Evolutionary conservation across 768 basidiomycete genomes (phyloP).

Genomic region (Leucosporidium creatinivorum): DNA sequence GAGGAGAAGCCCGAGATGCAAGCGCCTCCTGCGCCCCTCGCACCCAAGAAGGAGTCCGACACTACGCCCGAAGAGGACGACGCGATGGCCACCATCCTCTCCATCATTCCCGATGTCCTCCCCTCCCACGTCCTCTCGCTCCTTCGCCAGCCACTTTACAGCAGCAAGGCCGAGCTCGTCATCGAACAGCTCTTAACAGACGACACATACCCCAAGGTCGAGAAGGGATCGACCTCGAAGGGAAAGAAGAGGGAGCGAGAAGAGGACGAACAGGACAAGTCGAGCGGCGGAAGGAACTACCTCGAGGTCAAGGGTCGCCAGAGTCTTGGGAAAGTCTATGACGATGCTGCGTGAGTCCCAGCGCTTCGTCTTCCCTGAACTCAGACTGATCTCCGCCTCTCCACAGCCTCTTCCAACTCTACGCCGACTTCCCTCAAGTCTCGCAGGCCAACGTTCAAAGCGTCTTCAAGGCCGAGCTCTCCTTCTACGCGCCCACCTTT

Average conservation of each 20-base stretch:
- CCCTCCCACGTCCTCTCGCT: conserved; percentile 9
- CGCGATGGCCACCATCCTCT: neutral
- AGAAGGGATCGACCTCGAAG: neutral
- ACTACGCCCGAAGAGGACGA: neutral
- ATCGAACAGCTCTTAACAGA: conserved; percentile 14
- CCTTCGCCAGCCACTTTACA: neutral
- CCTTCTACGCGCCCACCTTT: conserved; percentile 28
- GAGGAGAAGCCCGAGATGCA: no score
- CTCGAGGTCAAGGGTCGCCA: neutral
- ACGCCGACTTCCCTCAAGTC: conserved; percentile 20
- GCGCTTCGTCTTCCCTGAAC: no score
- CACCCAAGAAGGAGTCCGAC: no score
- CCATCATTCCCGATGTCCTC: conserved; percentile 24
- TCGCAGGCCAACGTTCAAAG: conserved; percentile 17
- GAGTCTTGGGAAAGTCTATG: conserved; percentile 1
- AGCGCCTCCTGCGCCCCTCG: no score
- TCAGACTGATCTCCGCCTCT: neutral
- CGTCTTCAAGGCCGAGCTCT: conserved; percentile 1
- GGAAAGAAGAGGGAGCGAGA: conserved; percentile 8
- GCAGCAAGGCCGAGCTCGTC: conserved; percentile 18
- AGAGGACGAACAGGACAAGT: conserved; percentile 5
- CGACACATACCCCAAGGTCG: conserved; percentile 9
- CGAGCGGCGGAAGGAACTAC: conserved; percentile 2
- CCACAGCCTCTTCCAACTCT: conserved; percentile 25
- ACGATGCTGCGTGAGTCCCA: conserved; percentile 10